These are phyloP conservation scores for Polyplosphaeria fusca DNA, from an alignment of 495 filamentous ascomycete genomes.

Conservation along the genomic window DNA sequence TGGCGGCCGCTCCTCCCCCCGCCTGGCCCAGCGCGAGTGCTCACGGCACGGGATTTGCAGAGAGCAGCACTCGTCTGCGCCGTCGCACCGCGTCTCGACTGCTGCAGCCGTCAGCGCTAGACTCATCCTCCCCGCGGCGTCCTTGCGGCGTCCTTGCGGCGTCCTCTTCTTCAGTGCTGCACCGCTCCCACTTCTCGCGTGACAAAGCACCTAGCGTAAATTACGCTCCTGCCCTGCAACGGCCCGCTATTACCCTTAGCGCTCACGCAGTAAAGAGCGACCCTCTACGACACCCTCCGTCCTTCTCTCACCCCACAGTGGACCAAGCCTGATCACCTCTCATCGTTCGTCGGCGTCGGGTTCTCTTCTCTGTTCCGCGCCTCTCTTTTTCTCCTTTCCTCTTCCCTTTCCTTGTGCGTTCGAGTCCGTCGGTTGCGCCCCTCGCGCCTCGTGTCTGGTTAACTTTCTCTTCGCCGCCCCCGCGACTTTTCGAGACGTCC, in stretches of 20 bases:
- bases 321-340: constrained; percentile 22
- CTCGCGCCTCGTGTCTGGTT: not conserved
- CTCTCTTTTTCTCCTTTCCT: constrained; percentile 29
- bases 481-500: constrained; percentile 14
- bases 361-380: constrained; percentile 23
- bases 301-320: constrained; percentile 26
- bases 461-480: not conserved
- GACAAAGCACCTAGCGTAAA: not conserved
- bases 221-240: constrained; percentile 4
- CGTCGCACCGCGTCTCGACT: no score
- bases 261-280: constrained; percentile 7
- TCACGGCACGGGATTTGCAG: no score
- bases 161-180: not conserved
- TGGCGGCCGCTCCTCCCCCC: no score
- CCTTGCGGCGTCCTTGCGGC: no score
- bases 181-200: not conserved
- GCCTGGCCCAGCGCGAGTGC: no score
- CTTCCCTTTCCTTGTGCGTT: constrained; percentile 32
- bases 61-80: no score
- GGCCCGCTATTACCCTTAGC: constrained; percentile 15
- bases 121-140: no score
- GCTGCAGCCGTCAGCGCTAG: no score
- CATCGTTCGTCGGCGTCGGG: constrained; percentile 34
- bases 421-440: constrained; percentile 5
- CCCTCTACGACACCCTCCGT: constrained; percentile 8